A percentile compares a stretch with the other conserved stretches of the same genome.
Conservation (phyloP, 2,329 filamentous ascomycete genomes). For the Talaromyces rugulosus region DNA sequence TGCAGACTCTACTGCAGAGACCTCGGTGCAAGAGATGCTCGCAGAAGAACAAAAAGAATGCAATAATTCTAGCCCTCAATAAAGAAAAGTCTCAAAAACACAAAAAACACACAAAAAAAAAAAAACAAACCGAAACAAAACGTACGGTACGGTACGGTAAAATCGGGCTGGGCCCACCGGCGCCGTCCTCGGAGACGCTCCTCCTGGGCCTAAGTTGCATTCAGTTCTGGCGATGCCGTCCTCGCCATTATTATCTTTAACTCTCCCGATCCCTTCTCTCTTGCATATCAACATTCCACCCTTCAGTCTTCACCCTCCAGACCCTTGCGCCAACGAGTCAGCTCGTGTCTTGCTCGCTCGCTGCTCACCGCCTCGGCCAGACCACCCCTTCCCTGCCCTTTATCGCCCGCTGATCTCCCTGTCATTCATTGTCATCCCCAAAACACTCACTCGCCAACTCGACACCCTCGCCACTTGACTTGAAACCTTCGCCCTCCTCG, state of each 20-base stretch:
- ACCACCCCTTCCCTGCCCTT: too few species aligned
- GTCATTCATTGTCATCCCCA: neutral
- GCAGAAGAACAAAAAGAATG: too few species aligned
- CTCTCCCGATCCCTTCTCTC: neutral
- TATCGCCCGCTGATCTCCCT: constrained; percentile 1
- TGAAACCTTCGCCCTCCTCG: neutral
- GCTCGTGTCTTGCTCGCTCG: neutral
- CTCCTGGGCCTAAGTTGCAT: neutral
- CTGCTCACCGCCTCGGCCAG: constrained; percentile 3
- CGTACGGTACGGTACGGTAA: neutral
- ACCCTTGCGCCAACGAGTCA: neutral
- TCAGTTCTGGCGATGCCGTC: neutral
- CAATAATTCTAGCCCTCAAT: too few species aligned
- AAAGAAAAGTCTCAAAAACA: too few species aligned
- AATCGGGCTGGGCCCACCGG: neutral
- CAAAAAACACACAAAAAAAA: neutral
- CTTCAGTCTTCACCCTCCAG: neutral
- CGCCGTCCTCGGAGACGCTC: neutral
- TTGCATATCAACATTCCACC: neutral
- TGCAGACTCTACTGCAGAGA: too few species aligned
- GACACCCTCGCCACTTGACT: neutral
- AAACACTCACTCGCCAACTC: too few species aligned
- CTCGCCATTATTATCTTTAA: neutral
- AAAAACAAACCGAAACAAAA: neutral
- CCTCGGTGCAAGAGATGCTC: too few species aligned